These are phyloP conservation scores for Talaromyces trachyspermus DNA, from an alignment of 495 filamentous ascomycete species.

Conservation along the genomic window DNA sequence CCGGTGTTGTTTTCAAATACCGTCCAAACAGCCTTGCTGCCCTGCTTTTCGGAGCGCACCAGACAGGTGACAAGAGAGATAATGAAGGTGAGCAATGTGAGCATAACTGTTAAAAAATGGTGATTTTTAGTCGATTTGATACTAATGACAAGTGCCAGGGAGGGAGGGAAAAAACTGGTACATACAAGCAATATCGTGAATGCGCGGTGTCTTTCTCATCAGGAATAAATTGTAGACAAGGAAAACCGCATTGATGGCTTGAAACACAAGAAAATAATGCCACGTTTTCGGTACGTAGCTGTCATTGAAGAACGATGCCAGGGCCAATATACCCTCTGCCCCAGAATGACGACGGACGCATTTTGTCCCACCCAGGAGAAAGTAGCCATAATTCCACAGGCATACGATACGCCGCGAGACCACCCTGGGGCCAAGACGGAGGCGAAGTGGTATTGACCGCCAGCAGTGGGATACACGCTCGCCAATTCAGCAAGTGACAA, in stretches of 20 bases:
- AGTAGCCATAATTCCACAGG: slow-evolving; percentile 20
- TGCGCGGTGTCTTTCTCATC: slow-evolving; percentile 23
- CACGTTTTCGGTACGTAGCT: slow-evolving; percentile 20
- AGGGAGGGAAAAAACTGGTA: slow-evolving; percentile 3
- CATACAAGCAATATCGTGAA: slow-evolving; percentile 27
- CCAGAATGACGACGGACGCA: slow-evolving; percentile 17
- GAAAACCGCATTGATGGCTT: slow-evolving; percentile 22
- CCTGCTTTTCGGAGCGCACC: slow-evolving; percentile 13
- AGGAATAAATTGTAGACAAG: slow-evolving; percentile 23
- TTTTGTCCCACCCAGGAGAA: slow-evolving; percentile 23
- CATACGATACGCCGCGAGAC: slow-evolving; percentile 21
- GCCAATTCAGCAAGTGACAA: slow-evolving; percentile 43
- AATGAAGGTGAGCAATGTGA: slow-evolving; percentile 20
- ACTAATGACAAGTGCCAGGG: not conserved
- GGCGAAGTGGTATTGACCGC: slow-evolving; percentile 41
- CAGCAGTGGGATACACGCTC: slow-evolving; percentile 42
- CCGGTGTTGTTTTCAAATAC: slow-evolving; percentile 22
- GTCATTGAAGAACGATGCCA: slow-evolving; percentile 21
- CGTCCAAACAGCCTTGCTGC: slow-evolving; percentile 19
- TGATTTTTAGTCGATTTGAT: too few species aligned
- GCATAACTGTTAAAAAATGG: slow-evolving; percentile 14
- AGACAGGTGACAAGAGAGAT: slow-evolving; percentile 22
- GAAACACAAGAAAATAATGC: slow-evolving; percentile 36
- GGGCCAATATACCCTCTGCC: slow-evolving; percentile 19
- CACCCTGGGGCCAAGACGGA: slow-evolving; percentile 20